Conservation (phyloP, 2,329 filamentous ascomycete species). For the Diaporthe helianthi region DNA sequence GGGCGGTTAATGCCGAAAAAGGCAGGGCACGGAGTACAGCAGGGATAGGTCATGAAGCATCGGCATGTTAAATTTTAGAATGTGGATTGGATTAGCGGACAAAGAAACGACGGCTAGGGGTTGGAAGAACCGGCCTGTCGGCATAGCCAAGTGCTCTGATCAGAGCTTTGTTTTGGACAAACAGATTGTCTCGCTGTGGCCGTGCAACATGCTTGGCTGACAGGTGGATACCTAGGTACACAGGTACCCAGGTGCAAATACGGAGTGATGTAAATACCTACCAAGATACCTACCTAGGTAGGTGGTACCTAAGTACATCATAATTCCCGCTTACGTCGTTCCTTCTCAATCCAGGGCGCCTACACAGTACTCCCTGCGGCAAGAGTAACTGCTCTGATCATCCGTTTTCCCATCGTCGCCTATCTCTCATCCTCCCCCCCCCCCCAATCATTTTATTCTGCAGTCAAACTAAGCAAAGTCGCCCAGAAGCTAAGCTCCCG, state of each 20-base stretch:
- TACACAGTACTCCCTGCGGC: not conserved
- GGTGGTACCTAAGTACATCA: not conserved
- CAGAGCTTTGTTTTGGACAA: not conserved
- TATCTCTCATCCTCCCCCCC: not conserved
- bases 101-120: not conserved
- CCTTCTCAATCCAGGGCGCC: not conserved
- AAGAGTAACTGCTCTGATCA: not conserved
- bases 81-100: constrained; percentile 5
- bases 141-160: not conserved
- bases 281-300: too few species aligned
- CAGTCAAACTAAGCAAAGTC: constrained; percentile 7
- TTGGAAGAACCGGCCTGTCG: not conserved
- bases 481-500: constrained; percentile 5
- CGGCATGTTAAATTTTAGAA: not conserved
- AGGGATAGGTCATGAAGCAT: constrained; percentile 2
- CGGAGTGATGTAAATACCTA: too few species aligned
- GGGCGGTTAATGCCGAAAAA: constrained; percentile 12
- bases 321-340: not conserved
- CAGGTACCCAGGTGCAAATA: not conserved
- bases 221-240: not conserved
- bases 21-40: not conserved
- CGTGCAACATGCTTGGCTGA: not conserved
- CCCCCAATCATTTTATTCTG: too few species aligned
- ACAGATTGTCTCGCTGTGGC: not conserved
- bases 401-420: not conserved